These are phyloP conservation scores for Crepidotus variabilis DNA, from an alignment of 768 basidiomycete species.

Conservation along the genomic window DNA sequence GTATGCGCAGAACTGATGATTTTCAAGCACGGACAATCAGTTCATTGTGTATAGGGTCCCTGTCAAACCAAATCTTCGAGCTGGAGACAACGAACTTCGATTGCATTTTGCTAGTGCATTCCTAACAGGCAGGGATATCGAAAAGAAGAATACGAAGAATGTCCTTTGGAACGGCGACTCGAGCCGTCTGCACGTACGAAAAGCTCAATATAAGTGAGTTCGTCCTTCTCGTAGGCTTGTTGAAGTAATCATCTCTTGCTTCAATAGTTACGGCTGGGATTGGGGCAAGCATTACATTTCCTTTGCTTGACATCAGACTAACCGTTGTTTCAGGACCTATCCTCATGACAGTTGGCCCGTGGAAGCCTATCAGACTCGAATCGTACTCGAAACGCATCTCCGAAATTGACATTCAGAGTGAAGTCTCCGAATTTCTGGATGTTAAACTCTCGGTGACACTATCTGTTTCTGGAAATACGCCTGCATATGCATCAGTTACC, in stretches of 20 bases:
- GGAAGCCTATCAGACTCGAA: constrained; percentile 76
- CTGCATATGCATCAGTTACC: constrained; percentile 37
- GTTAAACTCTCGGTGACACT: constrained; percentile 48
- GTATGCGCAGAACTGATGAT: not conserved
- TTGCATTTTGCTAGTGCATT: constrained; percentile 77
- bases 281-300: constrained; percentile 51
- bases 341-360: constrained; percentile 85
- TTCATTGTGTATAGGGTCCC: constrained; percentile 71
- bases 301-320: not conserved
- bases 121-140: constrained; percentile 71
- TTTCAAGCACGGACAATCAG: constrained; percentile 70
- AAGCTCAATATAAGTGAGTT: constrained; percentile 86
- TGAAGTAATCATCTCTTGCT: not conserved
- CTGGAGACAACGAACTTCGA: constrained; percentile 61
- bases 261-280: constrained; percentile 82
- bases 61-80: constrained; percentile 50
- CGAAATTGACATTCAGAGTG: constrained; percentile 59
- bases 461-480: constrained; percentile 34
- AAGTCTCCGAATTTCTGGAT: constrained; percentile 52
- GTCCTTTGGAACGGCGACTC: constrained; percentile 89
- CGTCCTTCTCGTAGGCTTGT: not conserved
- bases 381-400: constrained; percentile 60
- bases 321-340: constrained; percentile 55
- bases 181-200: constrained; percentile 85
- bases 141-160: constrained; percentile 59